Base-by-base conservation (phyloP, 768 basidiomycete genomes). In the Collybia nuda region DNA sequence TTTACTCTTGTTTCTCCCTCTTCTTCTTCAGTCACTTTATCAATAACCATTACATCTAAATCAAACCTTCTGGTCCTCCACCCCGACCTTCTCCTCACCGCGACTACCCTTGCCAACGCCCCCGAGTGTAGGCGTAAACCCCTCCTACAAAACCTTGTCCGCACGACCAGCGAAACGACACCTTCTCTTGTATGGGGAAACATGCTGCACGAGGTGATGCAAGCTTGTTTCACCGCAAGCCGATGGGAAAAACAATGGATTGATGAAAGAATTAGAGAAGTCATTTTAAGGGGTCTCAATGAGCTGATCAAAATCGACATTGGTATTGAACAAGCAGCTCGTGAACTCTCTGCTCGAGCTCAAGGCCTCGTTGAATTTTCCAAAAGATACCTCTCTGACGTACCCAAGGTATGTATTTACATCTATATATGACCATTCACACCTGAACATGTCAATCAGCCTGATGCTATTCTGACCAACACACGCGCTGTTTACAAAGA, bases 171-270 rank as follows among this genome's bases (percentile, higher is more conserved):
- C 5, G 84, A 86, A 52, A 68, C 71, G 12, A 82, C 85, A 0
- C 85, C 88, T 2, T 75, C 86, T 5, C 74, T 91, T 9, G 75
- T 96, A 0, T 98, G 93, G 84, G 97, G 97, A 32, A 97, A 88
- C 58, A 84, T 98, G 67, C 78, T 97, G 5, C 97, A 99, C 59
- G 86, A 93, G 56, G 85, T 98, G 28, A 82, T 97, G 73, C 94
- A 98, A 63, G 71, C 76, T 0, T 93, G 91, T 57, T 71, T 98
- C 45, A 65, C 63, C 19, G 75, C 79, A 40, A 70, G 73, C 5
- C 68, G 68, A 17, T 93, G 89, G 89, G 84, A 84, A 36, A 73
- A 81, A 36, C 58, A 61, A 14, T 88, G 80, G 69, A 70, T 93
- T 4, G 77, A 87, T 15, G 68, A 71, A 19, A 71, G 77, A 54